These are phyloP conservation scores for Neoascochyta sp. DNA, from an alignment of 2,329 filamentous ascomycete genomes.

Conservation along the genomic window DNA sequence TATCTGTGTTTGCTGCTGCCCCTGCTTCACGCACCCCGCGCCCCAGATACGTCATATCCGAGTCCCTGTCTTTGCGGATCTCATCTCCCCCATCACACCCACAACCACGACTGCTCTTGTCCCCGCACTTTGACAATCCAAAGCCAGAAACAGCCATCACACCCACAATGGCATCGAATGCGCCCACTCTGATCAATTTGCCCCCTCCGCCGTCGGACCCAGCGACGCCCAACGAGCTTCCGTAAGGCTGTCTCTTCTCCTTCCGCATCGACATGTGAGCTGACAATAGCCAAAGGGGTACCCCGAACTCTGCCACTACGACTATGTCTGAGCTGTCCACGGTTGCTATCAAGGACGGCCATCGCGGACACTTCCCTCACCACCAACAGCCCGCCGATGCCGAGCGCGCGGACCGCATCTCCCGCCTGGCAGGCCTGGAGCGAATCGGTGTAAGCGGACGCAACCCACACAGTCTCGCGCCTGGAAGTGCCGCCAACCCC, in stretches of 20 bases:
- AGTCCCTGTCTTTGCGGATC: too few species aligned
- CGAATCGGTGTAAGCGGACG: slow-evolving; percentile 74
- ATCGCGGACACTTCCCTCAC: slow-evolving; percentile 73
- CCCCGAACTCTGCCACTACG: slow-evolving; percentile 87
- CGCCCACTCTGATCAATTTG: slow-evolving; percentile 75
- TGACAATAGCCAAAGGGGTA: slow-evolving; percentile 69
- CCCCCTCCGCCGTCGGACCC: slow-evolving; percentile 78
- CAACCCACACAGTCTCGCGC: slow-evolving; percentile 42
- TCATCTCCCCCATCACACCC: too few species aligned
- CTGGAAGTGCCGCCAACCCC: slow-evolving; percentile 43
- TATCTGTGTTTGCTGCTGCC: too few species aligned
- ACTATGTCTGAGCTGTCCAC: slow-evolving; percentile 89
- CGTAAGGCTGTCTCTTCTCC: slow-evolving; percentile 55
- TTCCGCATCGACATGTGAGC: slow-evolving; percentile 6
- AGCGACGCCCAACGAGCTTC: slow-evolving; percentile 83
- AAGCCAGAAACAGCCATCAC: too few species aligned
- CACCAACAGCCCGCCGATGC: slow-evolving; percentile 72
- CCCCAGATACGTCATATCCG: too few species aligned
- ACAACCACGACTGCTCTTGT: too few species aligned
- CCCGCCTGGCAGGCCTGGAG: slow-evolving; percentile 86
- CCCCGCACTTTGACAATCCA: too few species aligned
- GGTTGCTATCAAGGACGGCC: slow-evolving; percentile 93
- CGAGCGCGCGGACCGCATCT: slow-evolving; percentile 92
- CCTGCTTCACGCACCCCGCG: too few species aligned
- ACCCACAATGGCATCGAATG: slow-evolving; percentile 31